These are phyloP conservation scores for Eustoma russellianum DNA, from an alignment of 257 asterid species.

Conservation along the genomic window DNA sequence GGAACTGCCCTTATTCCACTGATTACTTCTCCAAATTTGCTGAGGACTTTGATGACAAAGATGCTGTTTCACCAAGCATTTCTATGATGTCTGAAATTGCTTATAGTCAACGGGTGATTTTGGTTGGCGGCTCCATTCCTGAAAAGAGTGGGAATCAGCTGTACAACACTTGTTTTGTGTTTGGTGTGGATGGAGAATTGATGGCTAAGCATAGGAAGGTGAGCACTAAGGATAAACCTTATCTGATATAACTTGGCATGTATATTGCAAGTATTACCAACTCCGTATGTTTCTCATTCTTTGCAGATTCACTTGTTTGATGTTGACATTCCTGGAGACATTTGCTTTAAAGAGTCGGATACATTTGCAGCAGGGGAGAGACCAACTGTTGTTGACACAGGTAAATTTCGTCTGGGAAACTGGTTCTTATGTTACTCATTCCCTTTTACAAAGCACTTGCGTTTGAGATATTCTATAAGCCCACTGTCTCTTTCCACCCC, in stretches of 20 bases:
- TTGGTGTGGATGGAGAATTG: slow-evolving; percentile 25
- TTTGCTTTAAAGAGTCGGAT: slow-evolving; percentile 28
- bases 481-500: too few species aligned
- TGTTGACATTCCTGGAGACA: slow-evolving; percentile 18
- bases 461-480: too few species aligned
- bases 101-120: slow-evolving; percentile 16
- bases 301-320: slow-evolving; percentile 37
- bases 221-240: slow-evolving; percentile 1
- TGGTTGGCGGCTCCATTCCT: slow-evolving; percentile 39
- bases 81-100: slow-evolving; percentile 34
- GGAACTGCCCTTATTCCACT: slow-evolving; percentile 36
- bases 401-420: slow-evolving; percentile 7
- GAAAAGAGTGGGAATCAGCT: slow-evolving; percentile 21
- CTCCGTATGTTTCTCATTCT: not conserved
- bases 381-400: slow-evolving; percentile 26
- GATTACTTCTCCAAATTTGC: slow-evolving; percentile 21
- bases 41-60: slow-evolving; percentile 22
- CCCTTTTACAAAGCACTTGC: too few species aligned
- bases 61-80: slow-evolving; percentile 17
- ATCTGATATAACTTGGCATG: not conserved
- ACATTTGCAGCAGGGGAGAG: slow-evolving; percentile 20
- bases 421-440: too few species aligned
- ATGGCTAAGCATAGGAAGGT: slow-evolving; percentile 35
- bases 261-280: not conserved
- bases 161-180: slow-evolving; percentile 34